Evolutionary conservation across 1,284 basidiomycete species (phyloP).

Genomic region (Leccinum cinnamomeum): DNA sequence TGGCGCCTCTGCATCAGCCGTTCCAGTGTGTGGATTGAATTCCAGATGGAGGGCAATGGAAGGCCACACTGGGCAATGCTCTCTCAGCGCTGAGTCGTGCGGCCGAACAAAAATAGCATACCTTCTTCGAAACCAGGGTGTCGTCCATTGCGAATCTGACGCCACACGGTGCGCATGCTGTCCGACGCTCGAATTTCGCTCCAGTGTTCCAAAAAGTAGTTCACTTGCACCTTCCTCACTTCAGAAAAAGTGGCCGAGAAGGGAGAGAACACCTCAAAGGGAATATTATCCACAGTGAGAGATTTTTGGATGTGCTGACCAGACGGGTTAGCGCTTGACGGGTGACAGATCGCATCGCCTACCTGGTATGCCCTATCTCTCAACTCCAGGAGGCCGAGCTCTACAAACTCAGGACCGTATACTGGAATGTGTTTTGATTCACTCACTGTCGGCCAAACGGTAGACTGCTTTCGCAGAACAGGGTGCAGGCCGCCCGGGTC

Average conservation of each 20-base stretch:
- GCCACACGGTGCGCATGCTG: slow-evolving; percentile 82
- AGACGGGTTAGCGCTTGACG: background rate
- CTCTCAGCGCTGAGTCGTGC: slow-evolving; percentile 2
- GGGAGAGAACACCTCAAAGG: slow-evolving; percentile 83
- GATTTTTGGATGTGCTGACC: slow-evolving; percentile 72
- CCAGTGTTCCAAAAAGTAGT: slow-evolving; percentile 82
- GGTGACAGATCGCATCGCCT: slow-evolving; percentile 3
- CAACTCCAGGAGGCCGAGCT: slow-evolving; percentile 67
- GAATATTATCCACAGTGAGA: slow-evolving; percentile 77
- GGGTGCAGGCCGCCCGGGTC: slow-evolving; percentile 67
- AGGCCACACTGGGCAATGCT: slow-evolving; percentile 58
- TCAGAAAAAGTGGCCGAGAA: slow-evolving; percentile 83
- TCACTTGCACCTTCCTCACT: slow-evolving; percentile 80
- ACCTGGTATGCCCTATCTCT: slow-evolving; percentile 70
- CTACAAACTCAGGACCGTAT: slow-evolving; percentile 35
- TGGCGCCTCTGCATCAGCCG: slow-evolving; percentile 21
- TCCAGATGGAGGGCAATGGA: slow-evolving; percentile 64
- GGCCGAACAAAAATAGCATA: slow-evolving; percentile 27
- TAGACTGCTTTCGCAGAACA: slow-evolving; percentile 90
- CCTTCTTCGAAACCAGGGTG: slow-evolving; percentile 85
- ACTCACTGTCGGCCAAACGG: slow-evolving; percentile 78
- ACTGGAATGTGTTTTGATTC: background rate
- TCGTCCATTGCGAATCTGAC: slow-evolving; percentile 75
- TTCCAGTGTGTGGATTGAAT: slow-evolving; percentile 44
- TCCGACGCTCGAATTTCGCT: slow-evolving; percentile 75